A percentile compares a stretch with the other conserved stretches of the same genome.
phyloP scores from a whole-genome alignment of 768 basidiomycete species.

The Phaeotremella fagi region DNA sequence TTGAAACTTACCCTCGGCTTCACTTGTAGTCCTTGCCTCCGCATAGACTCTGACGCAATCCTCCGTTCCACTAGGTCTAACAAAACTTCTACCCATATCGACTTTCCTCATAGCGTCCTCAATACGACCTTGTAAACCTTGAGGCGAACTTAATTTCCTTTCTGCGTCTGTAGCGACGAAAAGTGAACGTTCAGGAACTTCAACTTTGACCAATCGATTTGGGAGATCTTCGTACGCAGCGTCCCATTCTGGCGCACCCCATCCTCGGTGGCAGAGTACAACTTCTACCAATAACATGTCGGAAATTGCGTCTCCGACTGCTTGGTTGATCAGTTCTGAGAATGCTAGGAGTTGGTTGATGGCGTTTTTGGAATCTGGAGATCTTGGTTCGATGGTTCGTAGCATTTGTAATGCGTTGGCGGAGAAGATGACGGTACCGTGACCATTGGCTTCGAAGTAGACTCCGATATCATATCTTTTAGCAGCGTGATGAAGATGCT shows the following conservation, averaged over 20 bases:
- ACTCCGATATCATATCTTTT: conserved; percentile 92
- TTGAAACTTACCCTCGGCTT: conserved; percentile 70
- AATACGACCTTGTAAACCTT: conserved; percentile 72
- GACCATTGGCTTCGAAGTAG: conserved; percentile 98
- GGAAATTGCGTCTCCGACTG: conserved; percentile 93
- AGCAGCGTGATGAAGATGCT: conserved; percentile 95
- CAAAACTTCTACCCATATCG: conserved; percentile 83
- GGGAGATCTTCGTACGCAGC: conserved; percentile 87
- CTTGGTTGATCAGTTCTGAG: conserved; percentile 87
- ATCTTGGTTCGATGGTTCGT: conserved; percentile 62
- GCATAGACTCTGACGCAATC: conserved; percentile 98
- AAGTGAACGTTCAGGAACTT: conserved; percentile 69
- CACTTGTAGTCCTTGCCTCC: conserved; percentile 68
- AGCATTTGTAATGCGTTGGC: conserved; percentile 63
- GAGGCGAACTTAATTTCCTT: conserved; percentile 73
- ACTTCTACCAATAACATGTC: conserved; percentile 93
- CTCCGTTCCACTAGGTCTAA: conserved; percentile 94
- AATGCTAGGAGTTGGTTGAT: conserved; percentile 71
- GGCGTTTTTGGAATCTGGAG: conserved; percentile 75
- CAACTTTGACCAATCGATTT: conserved; percentile 89
- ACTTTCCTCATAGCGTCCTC: conserved; percentile 73
- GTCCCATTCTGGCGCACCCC: conserved; percentile 81
- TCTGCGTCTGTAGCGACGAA: conserved; percentile 95
- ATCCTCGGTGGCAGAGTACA: conserved; percentile 82
- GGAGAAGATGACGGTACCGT: conserved; percentile 95